Conservation (phyloP, 768 basidiomycete genomes). For the Amanita muscaria region DNA sequence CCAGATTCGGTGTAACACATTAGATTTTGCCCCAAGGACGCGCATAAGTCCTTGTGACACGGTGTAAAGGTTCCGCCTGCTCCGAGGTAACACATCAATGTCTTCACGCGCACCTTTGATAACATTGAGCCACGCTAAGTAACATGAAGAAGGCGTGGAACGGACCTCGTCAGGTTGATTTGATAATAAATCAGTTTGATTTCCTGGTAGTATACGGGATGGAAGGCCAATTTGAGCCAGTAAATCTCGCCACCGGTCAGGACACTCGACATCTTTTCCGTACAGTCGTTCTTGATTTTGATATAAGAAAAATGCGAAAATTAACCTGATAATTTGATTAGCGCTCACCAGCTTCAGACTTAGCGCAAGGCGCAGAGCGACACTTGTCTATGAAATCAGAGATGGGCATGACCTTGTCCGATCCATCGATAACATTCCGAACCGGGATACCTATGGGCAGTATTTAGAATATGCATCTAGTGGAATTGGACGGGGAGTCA, state of each 20-base stretch:
- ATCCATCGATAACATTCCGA: constrained; percentile 53
- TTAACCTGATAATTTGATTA: constrained; percentile 2
- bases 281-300: constrained; percentile 58
- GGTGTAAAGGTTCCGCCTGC: constrained; percentile 79
- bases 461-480: not conserved
- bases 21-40: constrained; percentile 77
- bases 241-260: constrained; percentile 56
- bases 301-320: not conserved
- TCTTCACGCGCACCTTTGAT: constrained; percentile 53
- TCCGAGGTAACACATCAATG: constrained; percentile 81
- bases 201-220: constrained; percentile 38
- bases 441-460: constrained; percentile 42
- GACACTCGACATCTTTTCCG: constrained; percentile 73
- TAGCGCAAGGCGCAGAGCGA: constrained; percentile 26
- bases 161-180: constrained; percentile 42
- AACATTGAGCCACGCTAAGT: not conserved
- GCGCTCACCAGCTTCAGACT: constrained; percentile 29
- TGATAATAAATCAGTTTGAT: constrained; percentile 44
- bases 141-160: not conserved
- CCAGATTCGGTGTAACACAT: constrained; percentile 74
- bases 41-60: constrained; percentile 79
- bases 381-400: constrained; percentile 43
- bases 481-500: constrained; percentile 11
- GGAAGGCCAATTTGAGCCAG: constrained; percentile 46
- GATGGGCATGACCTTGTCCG: constrained; percentile 44